Evolutionary conservation across 2,329 filamentous ascomycete genomes (phyloP).

Genomic region (Leptographium lundbergii): DNA sequence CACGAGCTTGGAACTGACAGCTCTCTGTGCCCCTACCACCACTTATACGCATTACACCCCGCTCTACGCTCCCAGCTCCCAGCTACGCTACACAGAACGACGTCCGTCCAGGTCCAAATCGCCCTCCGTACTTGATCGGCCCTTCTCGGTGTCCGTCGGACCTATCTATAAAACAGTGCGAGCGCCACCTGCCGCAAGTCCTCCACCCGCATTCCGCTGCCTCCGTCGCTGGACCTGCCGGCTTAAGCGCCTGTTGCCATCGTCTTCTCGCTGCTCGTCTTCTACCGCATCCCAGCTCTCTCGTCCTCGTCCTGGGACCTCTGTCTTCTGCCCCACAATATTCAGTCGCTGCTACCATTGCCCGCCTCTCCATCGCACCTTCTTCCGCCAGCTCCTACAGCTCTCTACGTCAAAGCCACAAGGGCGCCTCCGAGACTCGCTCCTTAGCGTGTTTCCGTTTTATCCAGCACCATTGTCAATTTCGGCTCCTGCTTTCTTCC

Average conservation of each 20-base stretch:
- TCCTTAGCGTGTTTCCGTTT: constrained; percentile 1
- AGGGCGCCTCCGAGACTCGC: constrained; percentile 2
- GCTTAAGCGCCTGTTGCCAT: background rate
- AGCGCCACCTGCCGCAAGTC: background rate
- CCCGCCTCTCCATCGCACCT: background rate
- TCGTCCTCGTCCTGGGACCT: background rate
- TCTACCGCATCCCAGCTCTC: background rate
- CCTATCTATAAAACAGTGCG: background rate
- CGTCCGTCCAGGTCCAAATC: background rate
- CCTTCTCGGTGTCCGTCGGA: background rate
- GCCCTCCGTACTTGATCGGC: background rate
- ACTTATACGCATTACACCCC: background rate
- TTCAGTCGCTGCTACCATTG: background rate
- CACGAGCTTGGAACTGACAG: background rate
- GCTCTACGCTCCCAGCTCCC: background rate
- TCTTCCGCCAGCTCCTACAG: background rate
- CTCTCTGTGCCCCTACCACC: background rate
- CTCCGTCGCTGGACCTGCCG: background rate
- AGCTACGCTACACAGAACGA: background rate
- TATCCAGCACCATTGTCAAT: background rate
- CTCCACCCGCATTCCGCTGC: background rate
- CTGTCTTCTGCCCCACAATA: background rate
- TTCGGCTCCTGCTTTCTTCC: background rate
- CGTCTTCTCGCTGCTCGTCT: background rate
- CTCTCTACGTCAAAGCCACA: background rate